phyloP scores from a whole-genome alignment of 441 rosid genomes.

The Pelargonium australe region DNA sequence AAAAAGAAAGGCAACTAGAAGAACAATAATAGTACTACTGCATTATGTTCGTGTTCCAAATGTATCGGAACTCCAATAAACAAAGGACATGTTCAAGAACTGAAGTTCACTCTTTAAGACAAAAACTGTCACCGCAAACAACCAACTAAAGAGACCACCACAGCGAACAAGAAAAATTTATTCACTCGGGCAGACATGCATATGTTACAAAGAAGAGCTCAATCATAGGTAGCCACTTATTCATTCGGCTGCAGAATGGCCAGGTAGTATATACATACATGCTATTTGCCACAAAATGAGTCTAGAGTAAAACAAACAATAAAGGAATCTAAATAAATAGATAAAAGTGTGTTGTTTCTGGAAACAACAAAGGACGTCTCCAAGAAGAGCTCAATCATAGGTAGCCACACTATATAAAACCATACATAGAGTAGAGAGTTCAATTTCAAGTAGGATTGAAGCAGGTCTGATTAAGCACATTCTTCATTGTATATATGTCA shows the following conservation, averaged over 20 bases:
- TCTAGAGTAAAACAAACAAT: neutral
- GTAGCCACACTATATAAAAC: neutral
- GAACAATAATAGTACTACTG: neutral
- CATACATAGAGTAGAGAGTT: neutral
- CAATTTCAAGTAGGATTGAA: neutral
- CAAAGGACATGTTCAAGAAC: neutral
- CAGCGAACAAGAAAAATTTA: neutral
- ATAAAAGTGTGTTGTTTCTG: neutral
- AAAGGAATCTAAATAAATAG: neutral
- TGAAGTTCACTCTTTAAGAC: slow-evolving; percentile 1
- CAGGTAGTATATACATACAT: too few species aligned
- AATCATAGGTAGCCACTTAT: too few species aligned
- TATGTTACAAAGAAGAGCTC: too few species aligned
- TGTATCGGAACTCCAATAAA: neutral
- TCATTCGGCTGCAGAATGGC: neutral
- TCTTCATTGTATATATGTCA: too few species aligned
- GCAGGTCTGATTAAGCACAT: neutral
- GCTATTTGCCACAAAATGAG: neutral
- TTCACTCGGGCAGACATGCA: too few species aligned
- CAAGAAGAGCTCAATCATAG: neutral
- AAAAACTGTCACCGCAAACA: neutral
- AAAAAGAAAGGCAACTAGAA: slow-evolving; percentile 2
- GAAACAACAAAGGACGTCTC: neutral
- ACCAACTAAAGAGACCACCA: neutral
- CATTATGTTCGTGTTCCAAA: neutral